Evolutionary conservation across 768 basidiomycete species (phyloP), one percentile per base, ranked within the genome.

Genomic region (Termitomyces sp.): DNA sequence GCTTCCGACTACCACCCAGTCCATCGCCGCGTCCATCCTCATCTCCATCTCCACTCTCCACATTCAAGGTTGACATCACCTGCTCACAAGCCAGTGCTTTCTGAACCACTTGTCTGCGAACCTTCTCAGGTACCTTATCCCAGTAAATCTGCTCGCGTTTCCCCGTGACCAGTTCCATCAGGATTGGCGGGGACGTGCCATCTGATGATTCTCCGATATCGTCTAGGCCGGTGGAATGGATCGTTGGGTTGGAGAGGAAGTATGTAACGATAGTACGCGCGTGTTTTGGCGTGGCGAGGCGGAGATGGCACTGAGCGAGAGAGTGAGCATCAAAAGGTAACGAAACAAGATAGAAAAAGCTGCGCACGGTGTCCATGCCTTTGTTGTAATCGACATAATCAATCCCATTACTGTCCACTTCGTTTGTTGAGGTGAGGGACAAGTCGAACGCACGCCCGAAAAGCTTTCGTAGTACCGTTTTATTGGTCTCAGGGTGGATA

Each of bases 331-430:
- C n/a, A 30, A 35, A n/a, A 6, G 44, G 35, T 28, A n/a, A 28
- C 12, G 28, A 45, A 30, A 9, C 22, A 1, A 22, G 41, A 45
- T 42, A 9, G 48, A 58, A 40, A 46, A 2, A n/a, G n/a, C 48
- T 21, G 72, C 83, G 45, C 62, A 90, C 90, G 17, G 79, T 77
- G 58, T 89, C 83, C 76, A 87, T 83, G 15, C 87, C 85, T 65
- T 90, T 92, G 60, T 66, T 82, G 66, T 81, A 92, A 68, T 93
- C 90, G 17, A 92, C 78, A 53, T 93, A 93, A 63, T 92, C 87
- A 28, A 93, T 66, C 2, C 74, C 80, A 7, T 70, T 68, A 26
- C 56, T 34, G 42, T 62, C 19, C 34, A 55, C 15, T 32, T 54
- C 51, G 21, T 54, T 53, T 11, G 41, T n/a, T 11, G 12, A 56